Base-by-base conservation (phyloP, 2,329 filamentous ascomycete species). In the Colletotrichum costaricense region DNA sequence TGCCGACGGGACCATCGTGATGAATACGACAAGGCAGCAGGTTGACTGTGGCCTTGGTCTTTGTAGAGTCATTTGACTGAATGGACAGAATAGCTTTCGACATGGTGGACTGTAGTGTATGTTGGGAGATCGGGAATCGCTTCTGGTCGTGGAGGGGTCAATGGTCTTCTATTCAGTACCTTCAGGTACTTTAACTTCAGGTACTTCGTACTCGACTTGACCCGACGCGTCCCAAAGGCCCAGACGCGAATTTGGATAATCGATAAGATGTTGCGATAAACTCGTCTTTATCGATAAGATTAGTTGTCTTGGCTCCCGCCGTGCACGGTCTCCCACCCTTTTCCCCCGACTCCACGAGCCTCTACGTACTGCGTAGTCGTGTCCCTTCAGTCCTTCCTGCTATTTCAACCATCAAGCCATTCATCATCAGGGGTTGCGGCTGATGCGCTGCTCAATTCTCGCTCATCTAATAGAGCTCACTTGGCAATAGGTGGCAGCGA, bases 11-110 rank as follows among this genome's bases (percentile, higher is more conserved):
- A 1, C 95, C 95, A 77, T 93, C 90, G 81, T 97, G 93, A 78
- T 95, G 89, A 79, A 98, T 90, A 67, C 91, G 90, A 78, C 94
- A 97, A 4, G 95, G 95, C 16, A 98, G 87, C 24, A 98, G 84
- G 78, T 98, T 93, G 4, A 93, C 89, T 0, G 86, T 90, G 67
- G 86, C 86, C 72, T 86, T 86, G 2, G 71, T 69, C 35, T 66
- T 70, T 6, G 72, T 66, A 2, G 77, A 67, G 28, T 76, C 69
- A 5, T 78, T 74, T n/a, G 76, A 67, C 28, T 81, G 79, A 35
- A 88, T 78, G 4, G 79, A 78, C 30, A 88, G 81, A 19, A 88
- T 86, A 49, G 84, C 81, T 69, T 83, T 82, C 7, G 83, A 78
- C 86, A 87, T 87, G 33, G 8, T 78, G 64, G 33, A 2, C 35